Base-by-base conservation (phyloP, 1,139 yeast genomes). In the Hansenula anomala region DNA sequence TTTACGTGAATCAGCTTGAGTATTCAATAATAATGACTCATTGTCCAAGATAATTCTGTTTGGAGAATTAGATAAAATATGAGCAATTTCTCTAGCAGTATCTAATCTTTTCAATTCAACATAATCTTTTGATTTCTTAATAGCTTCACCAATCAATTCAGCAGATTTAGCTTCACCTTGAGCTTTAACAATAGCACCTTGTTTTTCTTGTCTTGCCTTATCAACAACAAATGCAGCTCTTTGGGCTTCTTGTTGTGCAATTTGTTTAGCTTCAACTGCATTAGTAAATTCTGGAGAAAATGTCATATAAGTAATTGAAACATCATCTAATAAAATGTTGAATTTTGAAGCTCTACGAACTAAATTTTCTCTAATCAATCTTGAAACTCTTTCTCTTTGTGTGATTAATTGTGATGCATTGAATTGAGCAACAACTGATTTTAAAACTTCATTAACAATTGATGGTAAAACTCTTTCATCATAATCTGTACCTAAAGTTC, bases 131-230 rank as follows among this genome's bases (percentile, higher is more conserved):
- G 94, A 85, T 67, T 92, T 92, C 71, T 90, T 92, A 63, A 92
- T 90, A 40, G 98, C 98, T 51, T 92, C 98, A 77, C 98, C 98
- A 67, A 92, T 88, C 69, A 92, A 82, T 63, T 90, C 95, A 26
- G 99, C 99, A 42, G 97, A 86, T 60, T 87, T 82, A 50, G 98
- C 99, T 67, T 92, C 99, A 78, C 99, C 99, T 62, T 88, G 85
- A 7, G 97, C 97, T 63, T 85, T 88, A 43, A 92, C 97, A 51
- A 92, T 95, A 69, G 87, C 75, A 61, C 94, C 95, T 64, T 92
- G 97, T 64, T 92, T 92, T 68, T 92, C 98, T 66, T 94, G 98
- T 52, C 86, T 80, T 15, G 99, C 98, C 60, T 90, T 87, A 64
- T 92, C 98, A 39, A 92, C 98, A 37, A 92, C 73, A 53, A 90